Evolutionary conservation across 257 asterid genomes (phyloP).

Genomic region (Ajuga chamaepitys): DNA sequence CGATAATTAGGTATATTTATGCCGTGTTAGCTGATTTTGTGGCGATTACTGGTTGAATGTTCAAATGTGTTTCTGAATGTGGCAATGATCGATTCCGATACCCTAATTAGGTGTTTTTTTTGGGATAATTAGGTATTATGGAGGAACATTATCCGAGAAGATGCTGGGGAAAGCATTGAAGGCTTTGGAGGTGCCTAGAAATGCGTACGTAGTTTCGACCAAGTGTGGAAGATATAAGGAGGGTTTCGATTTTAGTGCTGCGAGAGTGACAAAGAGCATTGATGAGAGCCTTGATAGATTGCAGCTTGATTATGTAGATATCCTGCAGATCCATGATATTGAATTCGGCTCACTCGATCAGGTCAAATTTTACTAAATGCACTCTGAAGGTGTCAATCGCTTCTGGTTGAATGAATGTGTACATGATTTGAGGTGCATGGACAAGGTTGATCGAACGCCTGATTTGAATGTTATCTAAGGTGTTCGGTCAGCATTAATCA

Average conservation of each 20-base stretch:
- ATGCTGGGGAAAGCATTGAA: constrained; percentile 79
- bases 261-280: constrained; percentile 81
- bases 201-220: constrained; percentile 79
- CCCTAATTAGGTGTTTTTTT: background rate
- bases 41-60: background rate
- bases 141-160: constrained; percentile 81
- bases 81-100: background rate
- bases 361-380: constrained; percentile 31
- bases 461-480: no score
- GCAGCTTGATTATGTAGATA: constrained; percentile 98
- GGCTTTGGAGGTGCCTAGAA: constrained; percentile 80
- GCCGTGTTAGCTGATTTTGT: background rate
- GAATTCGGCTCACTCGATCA: constrained; percentile 93
- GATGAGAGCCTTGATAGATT: constrained; percentile 91
- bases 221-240: constrained; percentile 91
- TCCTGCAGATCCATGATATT: constrained; percentile 88
- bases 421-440: no score
- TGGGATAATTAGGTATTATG: constrained; percentile 61
- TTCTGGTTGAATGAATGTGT: no score
- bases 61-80: no score
- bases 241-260: constrained; percentile 96
- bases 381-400: no score
- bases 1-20: background rate
- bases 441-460: no score
- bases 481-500: no score